Evolutionary conservation across 2,329 filamentous ascomycete species (phyloP).

Genomic region (Akanthomyces uredinophilus): DNA sequence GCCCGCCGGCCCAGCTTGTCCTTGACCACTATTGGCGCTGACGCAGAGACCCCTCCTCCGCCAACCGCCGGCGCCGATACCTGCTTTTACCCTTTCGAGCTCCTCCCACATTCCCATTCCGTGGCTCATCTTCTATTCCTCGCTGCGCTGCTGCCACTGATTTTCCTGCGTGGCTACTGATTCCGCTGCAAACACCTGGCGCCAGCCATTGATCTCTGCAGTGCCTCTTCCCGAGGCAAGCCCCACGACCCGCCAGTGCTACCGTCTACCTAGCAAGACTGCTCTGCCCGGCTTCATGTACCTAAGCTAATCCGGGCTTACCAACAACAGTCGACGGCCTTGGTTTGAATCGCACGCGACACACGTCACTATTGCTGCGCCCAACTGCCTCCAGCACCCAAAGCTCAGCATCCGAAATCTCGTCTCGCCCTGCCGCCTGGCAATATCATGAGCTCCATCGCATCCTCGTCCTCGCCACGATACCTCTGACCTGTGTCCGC

Average conservation of each 20-base stretch:
- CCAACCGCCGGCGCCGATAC: conserved; percentile 4
- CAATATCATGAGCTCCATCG: neutral
- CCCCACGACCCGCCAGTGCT: neutral
- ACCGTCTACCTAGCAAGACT: neutral
- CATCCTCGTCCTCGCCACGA: neutral
- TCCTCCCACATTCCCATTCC: neutral
- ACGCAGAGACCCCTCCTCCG: conserved; percentile 12
- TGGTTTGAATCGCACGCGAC: conserved; percentile 7
- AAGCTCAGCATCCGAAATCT: neutral
- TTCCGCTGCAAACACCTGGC: neutral
- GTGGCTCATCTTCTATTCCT: neutral
- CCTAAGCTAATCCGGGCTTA: neutral
- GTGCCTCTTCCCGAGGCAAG: neutral
- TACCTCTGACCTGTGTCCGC: neutral
- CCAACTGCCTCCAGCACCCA: neutral
- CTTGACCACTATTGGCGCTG: conserved; percentile 4
- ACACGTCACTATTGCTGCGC: neutral
- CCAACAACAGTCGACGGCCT: conserved; percentile 3
- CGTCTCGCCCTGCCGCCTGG: neutral
- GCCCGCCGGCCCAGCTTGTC: neutral
- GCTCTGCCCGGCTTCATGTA: neutral
- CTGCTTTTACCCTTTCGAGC: neutral
- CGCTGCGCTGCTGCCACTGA: no score
- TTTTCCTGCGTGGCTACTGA: neutral
- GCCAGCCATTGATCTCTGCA: neutral